Percentiles rank a stretch among this genome's conserved stretches.
phyloP scores from a whole-genome alignment of 371 early-diverging fungal species.

The Umbelopsis sp. region DNA sequence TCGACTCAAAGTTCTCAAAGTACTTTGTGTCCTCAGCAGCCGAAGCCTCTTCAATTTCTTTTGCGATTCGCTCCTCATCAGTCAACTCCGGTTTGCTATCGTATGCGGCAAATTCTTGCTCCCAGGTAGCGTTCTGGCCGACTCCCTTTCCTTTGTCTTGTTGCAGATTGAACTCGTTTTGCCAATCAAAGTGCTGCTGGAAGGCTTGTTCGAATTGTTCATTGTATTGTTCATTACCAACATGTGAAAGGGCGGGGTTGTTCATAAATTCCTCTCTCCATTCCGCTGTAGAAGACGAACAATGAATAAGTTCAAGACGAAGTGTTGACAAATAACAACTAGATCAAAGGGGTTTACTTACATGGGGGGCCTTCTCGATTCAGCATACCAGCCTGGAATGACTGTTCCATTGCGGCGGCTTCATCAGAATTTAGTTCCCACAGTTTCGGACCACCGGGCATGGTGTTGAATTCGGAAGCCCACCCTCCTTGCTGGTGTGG shows the following conservation, averaged over 20 bases:
- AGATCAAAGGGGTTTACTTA: not conserved
- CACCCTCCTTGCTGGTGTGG: constrained; percentile 41
- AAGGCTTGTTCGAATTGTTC: constrained; percentile 68
- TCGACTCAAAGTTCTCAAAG: constrained; percentile 56
- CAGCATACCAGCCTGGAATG: constrained; percentile 55
- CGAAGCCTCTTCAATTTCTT: constrained; percentile 52
- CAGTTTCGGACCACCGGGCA: constrained; percentile 47
- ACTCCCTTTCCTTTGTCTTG: constrained; percentile 59
- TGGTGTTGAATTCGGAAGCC: constrained; percentile 56
- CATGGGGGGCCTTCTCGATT: constrained; percentile 25
- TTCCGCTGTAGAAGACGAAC: constrained; percentile 26
- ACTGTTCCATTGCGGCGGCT: constrained; percentile 63
- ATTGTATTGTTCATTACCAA: constrained; percentile 52
- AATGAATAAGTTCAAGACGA: not conserved
- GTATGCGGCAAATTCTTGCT: constrained; percentile 71
- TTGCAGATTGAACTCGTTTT: constrained; percentile 55
- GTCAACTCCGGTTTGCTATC: constrained; percentile 43
- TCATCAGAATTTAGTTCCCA: constrained; percentile 64
- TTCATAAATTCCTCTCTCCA: constrained; percentile 69
- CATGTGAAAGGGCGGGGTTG: constrained; percentile 48
- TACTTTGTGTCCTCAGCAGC: constrained; percentile 44
- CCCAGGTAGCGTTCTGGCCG: constrained; percentile 59
- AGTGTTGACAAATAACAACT: not conserved
- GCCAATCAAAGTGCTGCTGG: constrained; percentile 70
- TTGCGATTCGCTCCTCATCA: constrained; percentile 50